phyloP scores from a whole-genome alignment of 2,329 filamentous ascomycete species.

The Colletotrichum lindemuthianum region DNA sequence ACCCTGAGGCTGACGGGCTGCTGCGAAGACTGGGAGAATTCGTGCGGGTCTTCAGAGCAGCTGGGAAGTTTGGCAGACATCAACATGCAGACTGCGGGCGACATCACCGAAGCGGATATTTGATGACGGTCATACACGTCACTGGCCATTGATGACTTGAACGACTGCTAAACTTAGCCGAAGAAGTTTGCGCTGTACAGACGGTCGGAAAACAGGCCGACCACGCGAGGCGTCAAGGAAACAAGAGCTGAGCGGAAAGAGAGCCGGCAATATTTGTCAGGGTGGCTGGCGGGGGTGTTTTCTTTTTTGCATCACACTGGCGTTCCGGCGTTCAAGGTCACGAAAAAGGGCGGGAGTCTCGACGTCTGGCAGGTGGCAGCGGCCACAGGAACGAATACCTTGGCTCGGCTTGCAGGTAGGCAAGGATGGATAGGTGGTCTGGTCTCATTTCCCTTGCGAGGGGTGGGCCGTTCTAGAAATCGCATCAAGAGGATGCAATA shows the following conservation, averaged over 20 bases:
- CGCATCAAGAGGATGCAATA: too few species aligned
- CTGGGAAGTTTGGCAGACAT: slow-evolving; percentile 61
- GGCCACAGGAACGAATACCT: background rate
- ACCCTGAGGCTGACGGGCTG: slow-evolving; percentile 46
- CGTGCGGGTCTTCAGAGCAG: slow-evolving; percentile 63
- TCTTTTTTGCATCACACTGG: slow-evolving; percentile 24
- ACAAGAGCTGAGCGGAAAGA: slow-evolving; percentile 16
- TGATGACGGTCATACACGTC: background rate
- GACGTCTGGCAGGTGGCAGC: background rate
- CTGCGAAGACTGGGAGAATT: slow-evolving; percentile 64
- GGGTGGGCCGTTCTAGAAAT: too few species aligned
- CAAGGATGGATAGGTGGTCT: background rate
- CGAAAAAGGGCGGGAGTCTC: slow-evolving; percentile 19
- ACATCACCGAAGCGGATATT: slow-evolving; percentile 50
- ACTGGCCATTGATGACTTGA: slow-evolving; percentile 38
- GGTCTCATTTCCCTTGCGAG: too few species aligned
- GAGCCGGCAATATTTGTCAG: slow-evolving; percentile 11
- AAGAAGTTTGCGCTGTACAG: slow-evolving; percentile 17
- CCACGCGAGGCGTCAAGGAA: slow-evolving; percentile 29
- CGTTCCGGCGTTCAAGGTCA: slow-evolving; percentile 26
- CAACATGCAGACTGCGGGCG: slow-evolving; percentile 52
- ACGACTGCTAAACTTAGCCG: slow-evolving; percentile 24
- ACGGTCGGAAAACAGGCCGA: slow-evolving; percentile 24
- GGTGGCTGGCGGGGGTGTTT: slow-evolving; percentile 23
- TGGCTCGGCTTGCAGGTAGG: background rate